Evolutionary conservation across 1,139 yeast genomes (phyloP), one percentile per base, ranked within the genome.

Genomic region (Nakaseomyces delphensis): DNA sequence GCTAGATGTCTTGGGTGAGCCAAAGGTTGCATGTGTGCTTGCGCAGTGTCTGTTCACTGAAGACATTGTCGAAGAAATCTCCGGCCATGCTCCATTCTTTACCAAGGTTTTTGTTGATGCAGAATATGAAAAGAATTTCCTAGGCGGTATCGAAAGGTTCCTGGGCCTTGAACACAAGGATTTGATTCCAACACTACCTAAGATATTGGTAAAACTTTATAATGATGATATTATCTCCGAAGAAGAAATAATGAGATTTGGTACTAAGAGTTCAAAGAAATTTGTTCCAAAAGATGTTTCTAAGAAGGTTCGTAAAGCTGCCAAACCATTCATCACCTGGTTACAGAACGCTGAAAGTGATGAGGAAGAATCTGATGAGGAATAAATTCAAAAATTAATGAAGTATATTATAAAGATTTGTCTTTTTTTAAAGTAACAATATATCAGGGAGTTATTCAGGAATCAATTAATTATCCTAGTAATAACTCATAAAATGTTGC

Each of bases 71-170:
- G 71, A 73, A 42, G 85, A 91, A 65, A 71, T 91, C 48, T 76
- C 73, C 42, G 77, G 74, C 45, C 97, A 91, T 65, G 73, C 77
- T 48, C 95, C 96, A 44, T 73, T 91, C 56, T 75, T 91, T 62
- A 74, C 75, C 50, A 91, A 89, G 66, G 73, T 91, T 48, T 76
- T 86, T 54, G 70, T 77, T 47, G 67, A 78, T 38, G 69, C 73
- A 46, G 75, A 73, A 42, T 84, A 77, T 57, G 96, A 93, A 68
- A 83, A 78, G 68, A 85, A 95, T 11, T 77, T 91, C 55, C 74
- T 91, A 49, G 98, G 99, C 53, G 99, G 98, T 49, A 73, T 91
- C 54, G 98, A 91, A 71, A 82, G 98, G 63, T 78, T 86, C 62
- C 69, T 91, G 54, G 98, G 97, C 49, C 67, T 83, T 50, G 84